Evolutionary conservation across 1,284 basidiomycete species (phyloP).

Genomic region (Pholiota adiposa): DNA sequence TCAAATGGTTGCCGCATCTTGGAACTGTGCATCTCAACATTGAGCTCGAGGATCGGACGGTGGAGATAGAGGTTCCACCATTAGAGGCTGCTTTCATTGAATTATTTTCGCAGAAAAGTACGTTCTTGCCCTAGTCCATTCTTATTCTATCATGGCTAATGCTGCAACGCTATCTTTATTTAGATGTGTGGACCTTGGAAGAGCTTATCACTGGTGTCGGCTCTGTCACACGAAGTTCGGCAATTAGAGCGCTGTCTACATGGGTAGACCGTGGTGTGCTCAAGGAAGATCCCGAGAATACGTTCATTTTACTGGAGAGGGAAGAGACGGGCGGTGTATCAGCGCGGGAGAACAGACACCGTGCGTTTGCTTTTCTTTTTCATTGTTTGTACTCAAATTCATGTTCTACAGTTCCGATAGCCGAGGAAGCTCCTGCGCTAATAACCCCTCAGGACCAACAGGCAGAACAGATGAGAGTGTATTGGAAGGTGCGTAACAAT

Average conservation of each 20-base stretch:
- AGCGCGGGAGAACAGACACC: constrained; percentile 32
- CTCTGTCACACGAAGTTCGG: constrained; percentile 61
- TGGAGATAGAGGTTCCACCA: constrained; percentile 81
- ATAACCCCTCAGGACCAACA: constrained; percentile 73
- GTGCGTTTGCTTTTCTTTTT: constrained; percentile 29
- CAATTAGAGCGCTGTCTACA: constrained; percentile 76
- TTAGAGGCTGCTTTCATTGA: constrained; percentile 91
- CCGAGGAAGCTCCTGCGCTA: constrained; percentile 55
- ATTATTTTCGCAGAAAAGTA: constrained; percentile 77
- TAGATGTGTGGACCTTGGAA: constrained; percentile 72
- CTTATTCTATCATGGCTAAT: neutral
- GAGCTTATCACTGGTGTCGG: constrained; percentile 69
- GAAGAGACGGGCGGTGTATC: constrained; percentile 46
- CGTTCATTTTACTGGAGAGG: constrained; percentile 67
- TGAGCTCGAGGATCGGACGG: constrained; percentile 77
- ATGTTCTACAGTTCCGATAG: constrained; percentile 23
- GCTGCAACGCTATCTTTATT: neutral
- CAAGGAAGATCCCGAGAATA: constrained; percentile 61
- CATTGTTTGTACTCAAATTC: neutral
- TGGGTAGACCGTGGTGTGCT: constrained; percentile 87
- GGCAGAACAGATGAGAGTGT: constrained; percentile 82
- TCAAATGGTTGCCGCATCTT: constrained; percentile 86
- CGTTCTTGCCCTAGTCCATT: constrained; percentile 11
- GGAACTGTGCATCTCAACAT: constrained; percentile 82
- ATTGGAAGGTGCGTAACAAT: constrained; percentile 72